Conservation (phyloP, 2,329 filamentous ascomycete genomes). For the Aspergillus aculeatus region DNA sequence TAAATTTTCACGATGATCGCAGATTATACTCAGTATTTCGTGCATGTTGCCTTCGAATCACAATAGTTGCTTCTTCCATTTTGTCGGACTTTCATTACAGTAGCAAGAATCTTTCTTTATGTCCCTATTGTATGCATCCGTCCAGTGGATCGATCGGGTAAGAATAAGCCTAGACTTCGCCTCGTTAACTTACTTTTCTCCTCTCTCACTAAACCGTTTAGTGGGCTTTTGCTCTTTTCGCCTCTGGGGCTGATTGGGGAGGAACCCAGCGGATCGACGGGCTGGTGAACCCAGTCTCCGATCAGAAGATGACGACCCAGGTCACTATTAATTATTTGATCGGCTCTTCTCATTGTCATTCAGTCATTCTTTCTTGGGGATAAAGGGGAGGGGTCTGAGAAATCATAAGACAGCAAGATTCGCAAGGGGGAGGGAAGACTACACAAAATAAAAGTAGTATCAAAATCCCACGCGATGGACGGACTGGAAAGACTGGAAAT, state of each 20-base stretch:
- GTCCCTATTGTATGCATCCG: not conserved
- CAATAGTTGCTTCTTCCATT: too few species aligned
- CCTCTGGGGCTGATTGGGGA: slow-evolving; percentile 7
- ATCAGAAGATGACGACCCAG: slow-evolving; percentile 2
- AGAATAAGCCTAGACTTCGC: not conserved
- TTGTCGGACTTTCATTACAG: not conserved
- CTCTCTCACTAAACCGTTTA: not conserved
- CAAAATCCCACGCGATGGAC: not conserved
- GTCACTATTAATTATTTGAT: slow-evolving; percentile 1
- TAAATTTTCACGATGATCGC: too few species aligned
- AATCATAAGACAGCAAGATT: not conserved
- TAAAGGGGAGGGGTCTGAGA: not conserved
- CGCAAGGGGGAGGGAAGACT: not conserved
- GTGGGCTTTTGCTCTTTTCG: slow-evolving; percentile 1
- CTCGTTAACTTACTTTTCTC: not conserved
- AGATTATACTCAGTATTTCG: too few species aligned
- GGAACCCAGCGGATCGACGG: slow-evolving; percentile 12
- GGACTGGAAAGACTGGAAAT: not conserved
- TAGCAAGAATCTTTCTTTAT: not conserved
- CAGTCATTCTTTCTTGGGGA: not conserved
- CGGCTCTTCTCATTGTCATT: not conserved
- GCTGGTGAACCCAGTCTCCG: slow-evolving; percentile 1
- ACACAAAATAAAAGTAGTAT: not conserved
- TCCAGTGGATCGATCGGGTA: not conserved
- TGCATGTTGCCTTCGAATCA: too few species aligned